Conservation (phyloP, 164 flowering plant species). For the Amborella trichopoda region DNA sequence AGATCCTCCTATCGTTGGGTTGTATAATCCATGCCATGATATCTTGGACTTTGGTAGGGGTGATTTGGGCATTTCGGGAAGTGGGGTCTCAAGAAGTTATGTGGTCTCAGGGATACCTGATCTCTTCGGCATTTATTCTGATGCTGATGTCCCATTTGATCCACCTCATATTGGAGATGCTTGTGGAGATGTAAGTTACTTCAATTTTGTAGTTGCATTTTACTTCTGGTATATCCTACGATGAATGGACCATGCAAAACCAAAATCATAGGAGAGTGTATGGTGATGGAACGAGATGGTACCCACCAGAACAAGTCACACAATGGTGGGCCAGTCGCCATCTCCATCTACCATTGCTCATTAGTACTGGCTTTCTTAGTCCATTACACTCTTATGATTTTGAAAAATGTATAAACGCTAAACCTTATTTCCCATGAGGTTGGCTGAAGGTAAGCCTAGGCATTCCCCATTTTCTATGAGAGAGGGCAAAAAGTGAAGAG, state of each 20-base stretch:
- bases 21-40: constrained; percentile 23
- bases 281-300: no score
- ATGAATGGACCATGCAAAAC: background rate
- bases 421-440: no score
- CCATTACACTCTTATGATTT: no score
- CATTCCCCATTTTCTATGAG: no score
- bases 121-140: constrained; percentile 56
- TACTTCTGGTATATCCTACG: background rate
- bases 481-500: no score
- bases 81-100: constrained; percentile 45
- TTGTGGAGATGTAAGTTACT: constrained; percentile 48
- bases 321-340: no score
- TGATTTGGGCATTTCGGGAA: constrained; percentile 40
- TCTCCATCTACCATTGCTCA: no score
- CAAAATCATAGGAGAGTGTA: background rate
- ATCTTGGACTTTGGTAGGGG: constrained; percentile 37
- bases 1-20: constrained; percentile 25
- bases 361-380: no score
- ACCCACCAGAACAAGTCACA: background rate
- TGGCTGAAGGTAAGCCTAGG: no score
- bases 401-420: no score
- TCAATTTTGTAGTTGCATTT: no score
- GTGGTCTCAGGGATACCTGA: constrained; percentile 56
- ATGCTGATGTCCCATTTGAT: constrained; percentile 42
- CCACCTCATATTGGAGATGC: constrained; percentile 52